Evolutionary conservation across 1,284 basidiomycete species (phyloP).

Genomic region (Apiotrichum mycotoxinovorans): DNA sequence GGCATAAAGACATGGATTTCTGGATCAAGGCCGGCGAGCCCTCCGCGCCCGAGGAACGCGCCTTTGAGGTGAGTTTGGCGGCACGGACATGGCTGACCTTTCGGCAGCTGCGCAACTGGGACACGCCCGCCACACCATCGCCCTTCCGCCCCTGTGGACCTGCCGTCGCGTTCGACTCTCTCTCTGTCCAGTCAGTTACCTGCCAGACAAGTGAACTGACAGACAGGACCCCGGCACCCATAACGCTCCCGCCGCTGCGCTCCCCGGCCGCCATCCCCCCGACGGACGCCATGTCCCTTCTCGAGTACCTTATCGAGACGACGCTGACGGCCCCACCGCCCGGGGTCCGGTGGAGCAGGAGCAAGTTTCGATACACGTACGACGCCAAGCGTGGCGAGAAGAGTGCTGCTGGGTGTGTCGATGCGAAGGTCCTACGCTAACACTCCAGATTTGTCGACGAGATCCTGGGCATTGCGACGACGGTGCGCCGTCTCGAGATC

Average conservation of each 20-base stretch:
- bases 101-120: constrained; percentile 10
- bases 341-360: constrained; percentile 29
- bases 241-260: constrained; percentile 20
- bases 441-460: constrained; percentile 11
- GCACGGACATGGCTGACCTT: neutral
- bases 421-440: neutral
- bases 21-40: too few relatives aligned
- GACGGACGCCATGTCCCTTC: constrained; percentile 15
- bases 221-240: constrained; percentile 20
- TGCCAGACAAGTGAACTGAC: neutral
- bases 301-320: constrained; percentile 32
- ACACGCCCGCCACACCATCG: neutral
- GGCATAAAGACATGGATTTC: too few relatives aligned
- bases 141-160: neutral
- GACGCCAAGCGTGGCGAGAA: constrained; percentile 9
- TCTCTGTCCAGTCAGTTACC: constrained; percentile 25
- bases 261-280: constrained; percentile 10
- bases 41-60: neutral
- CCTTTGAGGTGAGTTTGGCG: constrained; percentile 22
- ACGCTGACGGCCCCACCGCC: constrained; percentile 25
- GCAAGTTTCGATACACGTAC: constrained; percentile 27
- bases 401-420: constrained; percentile 25
- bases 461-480: constrained; percentile 29
- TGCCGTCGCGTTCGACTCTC: constrained; percentile 27
- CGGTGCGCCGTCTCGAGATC: constrained; percentile 37